Evolutionary conservation across 768 basidiomycete genomes (phyloP), one percentile per base, ranked within the genome.

Genomic region (Tricholoma saponaceum): DNA sequence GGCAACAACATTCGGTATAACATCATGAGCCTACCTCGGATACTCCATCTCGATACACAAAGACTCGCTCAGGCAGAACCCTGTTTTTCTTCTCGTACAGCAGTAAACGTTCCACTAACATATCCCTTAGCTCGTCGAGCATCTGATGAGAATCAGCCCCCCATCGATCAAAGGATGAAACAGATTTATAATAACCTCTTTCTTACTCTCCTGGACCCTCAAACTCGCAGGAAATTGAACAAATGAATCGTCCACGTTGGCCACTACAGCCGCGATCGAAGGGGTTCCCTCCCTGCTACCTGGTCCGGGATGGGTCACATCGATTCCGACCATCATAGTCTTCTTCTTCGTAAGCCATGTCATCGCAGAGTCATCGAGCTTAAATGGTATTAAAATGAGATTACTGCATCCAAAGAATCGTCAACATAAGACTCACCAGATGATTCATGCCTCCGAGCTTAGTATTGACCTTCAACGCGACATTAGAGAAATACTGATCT

Each of bases 361-460:
- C 79, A 86, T 82, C 1, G 82, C 80, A 1, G 57, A 63, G 0
- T 74, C 66, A 33, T 86, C 85, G 9, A 92, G 72, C 81, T 82
- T 8, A 37, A 37, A 43, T 3, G 10, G 18, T 7, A 43, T 4
- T 18, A 22, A 12, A 6, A 41, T 41, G 18, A 41, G 39, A 20
- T 2, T 22, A 9, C 41, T 22, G 18, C 18, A 22, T 37, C 20
- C 18, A 10, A 32, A 32, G 6, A 10, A 43, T 22, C 41, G 6
- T 22, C 20, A 10, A 43, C 8, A 46, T 5, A 14, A 22, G 26
- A 59, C 70, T 28, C 59, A 81, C 77, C 51, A 79, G 59, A 69
- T 94, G 92, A 62, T 94, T 94, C 18, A 86, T 73, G 0, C 92
- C 92, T 4, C 90, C 89, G 1, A 92, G 82, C 70, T 94, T 94